Percentiles rank a stretch among this genome's conserved stretches.
These are phyloP conservation scores for Eutrema japonicum DNA, from an alignment of 345 rosid genomes.

Conservation along the genomic window DNA sequence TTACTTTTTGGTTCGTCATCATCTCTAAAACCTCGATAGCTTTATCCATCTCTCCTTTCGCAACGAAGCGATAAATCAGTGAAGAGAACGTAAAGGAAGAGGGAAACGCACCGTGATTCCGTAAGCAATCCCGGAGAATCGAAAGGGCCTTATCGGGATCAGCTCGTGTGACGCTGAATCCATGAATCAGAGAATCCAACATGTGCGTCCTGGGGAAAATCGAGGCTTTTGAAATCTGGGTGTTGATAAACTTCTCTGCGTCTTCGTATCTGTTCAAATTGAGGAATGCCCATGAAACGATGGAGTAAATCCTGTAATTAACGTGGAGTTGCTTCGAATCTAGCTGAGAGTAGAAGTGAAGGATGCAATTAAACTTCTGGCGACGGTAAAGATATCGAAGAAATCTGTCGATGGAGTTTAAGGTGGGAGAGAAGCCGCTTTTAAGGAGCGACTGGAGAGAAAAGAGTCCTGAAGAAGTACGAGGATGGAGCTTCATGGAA, in stretches of 20 bases:
- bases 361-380: constrained; percentile 33
- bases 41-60: constrained; percentile 54
- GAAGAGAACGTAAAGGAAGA: constrained; percentile 61
- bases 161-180: constrained; percentile 45
- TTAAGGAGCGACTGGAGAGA: constrained; percentile 41
- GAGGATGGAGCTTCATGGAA: constrained; percentile 32
- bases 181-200: constrained; percentile 64
- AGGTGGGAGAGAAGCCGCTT: constrained; percentile 43
- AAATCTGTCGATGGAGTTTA: constrained; percentile 32
- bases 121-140: constrained; percentile 53
- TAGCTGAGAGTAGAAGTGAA: constrained; percentile 39
- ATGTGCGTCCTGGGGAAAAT: constrained; percentile 40
- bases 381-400: constrained; percentile 34
- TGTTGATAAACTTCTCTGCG: constrained; percentile 56
- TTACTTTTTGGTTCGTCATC: constrained; percentile 54
- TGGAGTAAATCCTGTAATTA: constrained; percentile 49
- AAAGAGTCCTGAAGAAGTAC: constrained; percentile 30
- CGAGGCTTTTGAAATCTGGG: constrained; percentile 49
- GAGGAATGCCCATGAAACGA: constrained; percentile 59
- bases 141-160: constrained; percentile 59
- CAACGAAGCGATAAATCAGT: constrained; percentile 59
- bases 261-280: constrained; percentile 60
- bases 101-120: constrained; percentile 58
- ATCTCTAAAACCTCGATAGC: constrained; percentile 70
- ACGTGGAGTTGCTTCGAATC: constrained; percentile 20